Percentiles rank a stretch among this genome's conserved stretches.
Evolutionary conservation across 2,329 filamentous ascomycete species (phyloP).

Genomic region (Dendrostoma leiphaemia): DNA sequence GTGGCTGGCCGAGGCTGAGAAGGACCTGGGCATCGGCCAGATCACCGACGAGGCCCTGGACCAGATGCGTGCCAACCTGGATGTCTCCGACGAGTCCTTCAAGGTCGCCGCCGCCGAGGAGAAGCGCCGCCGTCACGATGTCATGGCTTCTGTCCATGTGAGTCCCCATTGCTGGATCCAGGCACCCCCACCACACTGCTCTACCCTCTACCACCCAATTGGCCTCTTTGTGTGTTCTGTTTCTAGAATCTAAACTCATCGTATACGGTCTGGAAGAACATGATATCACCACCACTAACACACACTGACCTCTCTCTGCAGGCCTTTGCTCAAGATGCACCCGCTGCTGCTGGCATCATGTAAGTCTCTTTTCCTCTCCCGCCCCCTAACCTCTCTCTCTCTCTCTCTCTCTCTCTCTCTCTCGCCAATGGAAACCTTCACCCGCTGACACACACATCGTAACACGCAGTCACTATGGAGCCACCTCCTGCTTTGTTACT

Average conservation of each 20-base stretch:
- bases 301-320: constrained; percentile 52
- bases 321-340: constrained; percentile 70
- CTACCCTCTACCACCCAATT: too few relatives aligned
- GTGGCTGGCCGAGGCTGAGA: constrained; percentile 77
- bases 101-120: constrained; percentile 74
- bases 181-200: too few relatives aligned
- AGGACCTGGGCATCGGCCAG: constrained; percentile 69
- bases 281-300: background rate
- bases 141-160: constrained; percentile 25
- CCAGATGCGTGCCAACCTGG: constrained; percentile 71
- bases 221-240: too few relatives aligned
- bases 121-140: constrained; percentile 58
- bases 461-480: constrained; percentile 17
- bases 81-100: constrained; percentile 77
- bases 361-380: constrained; percentile 47
- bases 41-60: constrained; percentile 74
- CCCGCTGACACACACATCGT: constrained; percentile 12
- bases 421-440: too few relatives aligned
- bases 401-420: too few relatives aligned
- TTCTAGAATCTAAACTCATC: too few relatives aligned
- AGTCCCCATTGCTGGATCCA: background rate
- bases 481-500: constrained; percentile 55
- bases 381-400: too few relatives aligned
- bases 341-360: constrained; percentile 78
- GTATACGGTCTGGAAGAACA: background rate